Base-by-base conservation (phyloP, 148 eudicot genomes). In the Cornus suecica region DNA sequence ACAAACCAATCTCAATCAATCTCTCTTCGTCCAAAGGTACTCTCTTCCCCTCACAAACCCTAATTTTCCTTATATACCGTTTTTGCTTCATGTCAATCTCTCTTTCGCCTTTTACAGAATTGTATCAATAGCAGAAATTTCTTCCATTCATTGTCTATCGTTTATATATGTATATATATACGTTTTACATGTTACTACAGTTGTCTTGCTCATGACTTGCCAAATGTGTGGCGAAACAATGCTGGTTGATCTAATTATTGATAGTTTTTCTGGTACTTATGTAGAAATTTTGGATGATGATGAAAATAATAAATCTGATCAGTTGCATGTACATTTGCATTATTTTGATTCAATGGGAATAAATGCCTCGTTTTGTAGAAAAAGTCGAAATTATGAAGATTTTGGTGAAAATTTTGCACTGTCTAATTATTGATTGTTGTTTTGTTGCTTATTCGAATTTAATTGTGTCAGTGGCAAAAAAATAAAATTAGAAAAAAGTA, bases 11-110 rank as follows among this genome's bases (percentile, higher is more conserved):
- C 48, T 1, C 71, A 71, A 51, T 52, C 72, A 15, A 25, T 51
- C 24, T 52, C 65, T 54, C 28, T 75, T 75, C 78, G 78, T 31
- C 45, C 51, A 23, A 75, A 75, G 78, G 78, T 75, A 66, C 62
- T 0, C 2, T 25, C 4, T 5, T 28, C 4, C 22, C 13, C 27
- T 30, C 10, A 4, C 7, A 37, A 68, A 32, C 51, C n/a, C 73
- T 51, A 24, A 70, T 45, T 25, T 25, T 27, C 2, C 32, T 14
- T 15, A 23, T 13, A 25, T 69, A 26, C 58, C 31, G 30, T 24
- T 41, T 45, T 41, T 45, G 56, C 58, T 69, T 69, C 22, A 6
- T 37, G 42, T 37, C 8, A 37, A 37, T 37, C 42, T 52, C 4
- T 52, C 8, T 52, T 52, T 52, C 18, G 22, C 20, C 0, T 52